Conservation (phyloP, 2,329 filamentous ascomycete species). For the Trichoderma sp. region DNA sequence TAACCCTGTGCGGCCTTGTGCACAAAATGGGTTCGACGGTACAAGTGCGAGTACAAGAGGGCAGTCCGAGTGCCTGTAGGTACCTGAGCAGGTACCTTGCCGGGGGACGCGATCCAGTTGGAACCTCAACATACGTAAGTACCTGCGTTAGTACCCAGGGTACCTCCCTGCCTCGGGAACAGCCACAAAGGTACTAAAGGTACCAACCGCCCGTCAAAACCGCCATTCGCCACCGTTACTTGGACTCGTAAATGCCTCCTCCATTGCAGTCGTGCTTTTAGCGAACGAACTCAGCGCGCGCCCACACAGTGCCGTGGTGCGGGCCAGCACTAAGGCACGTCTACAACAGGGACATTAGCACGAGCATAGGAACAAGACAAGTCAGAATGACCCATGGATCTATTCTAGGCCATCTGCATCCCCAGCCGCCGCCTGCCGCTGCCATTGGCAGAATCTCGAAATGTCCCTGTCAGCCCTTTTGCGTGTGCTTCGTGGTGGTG, state of each 20-base stretch:
- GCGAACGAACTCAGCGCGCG: not conserved
- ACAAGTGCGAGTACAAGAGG: not conserved
- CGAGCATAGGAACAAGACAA: not conserved
- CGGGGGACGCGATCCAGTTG: no score
- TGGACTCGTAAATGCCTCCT: not conserved
- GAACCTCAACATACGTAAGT: no score
- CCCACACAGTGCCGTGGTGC: constrained; percentile 18
- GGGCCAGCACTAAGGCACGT: constrained; percentile 3
- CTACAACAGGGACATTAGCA: not conserved
- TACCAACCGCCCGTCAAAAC: not conserved
- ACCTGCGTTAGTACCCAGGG: no score
- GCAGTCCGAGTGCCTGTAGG: not conserved
- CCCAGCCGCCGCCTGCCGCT: constrained; percentile 2
- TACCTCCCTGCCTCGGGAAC: no score
- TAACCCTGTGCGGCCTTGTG: not conserved
- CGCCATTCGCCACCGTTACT: not conserved
- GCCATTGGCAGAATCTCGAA: constrained; percentile 10
- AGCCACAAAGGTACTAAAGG: no score
- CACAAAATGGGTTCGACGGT: not conserved
- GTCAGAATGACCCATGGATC: constrained; percentile 3
- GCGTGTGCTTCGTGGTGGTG: not conserved
- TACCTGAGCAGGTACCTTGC: no score
- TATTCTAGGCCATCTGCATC: constrained; percentile 8
- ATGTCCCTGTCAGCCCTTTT: constrained; percentile 18
- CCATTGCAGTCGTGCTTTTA: not conserved